phyloP scores from a whole-genome alignment of 768 basidiomycete species.

The Tricholomella constricta region DNA sequence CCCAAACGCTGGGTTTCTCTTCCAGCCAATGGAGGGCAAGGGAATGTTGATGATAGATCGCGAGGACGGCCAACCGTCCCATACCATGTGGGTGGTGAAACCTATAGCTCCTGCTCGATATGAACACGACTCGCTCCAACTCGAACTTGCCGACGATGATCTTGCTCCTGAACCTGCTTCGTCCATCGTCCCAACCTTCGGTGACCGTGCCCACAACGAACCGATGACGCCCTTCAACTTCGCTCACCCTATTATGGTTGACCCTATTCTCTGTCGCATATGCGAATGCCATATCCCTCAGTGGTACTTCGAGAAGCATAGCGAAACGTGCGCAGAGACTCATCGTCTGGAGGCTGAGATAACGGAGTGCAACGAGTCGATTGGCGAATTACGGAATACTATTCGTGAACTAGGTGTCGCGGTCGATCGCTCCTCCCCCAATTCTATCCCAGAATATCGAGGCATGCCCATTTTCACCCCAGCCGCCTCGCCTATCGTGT shows the following conservation, averaged over 20 bases:
- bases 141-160: constrained; percentile 55
- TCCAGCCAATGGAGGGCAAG: constrained; percentile 93
- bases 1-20: constrained; percentile 53
- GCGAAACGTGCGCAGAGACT: constrained; percentile 96
- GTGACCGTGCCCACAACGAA: constrained; percentile 38
- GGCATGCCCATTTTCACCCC: constrained; percentile 84
- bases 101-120: constrained; percentile 73
- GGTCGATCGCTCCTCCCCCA: constrained; percentile 75
- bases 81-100: constrained; percentile 98
- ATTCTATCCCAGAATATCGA: constrained; percentile 74
- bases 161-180: constrained; percentile 44
- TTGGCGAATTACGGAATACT: constrained; percentile 82
- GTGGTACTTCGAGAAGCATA: constrained; percentile 99
- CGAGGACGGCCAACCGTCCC: constrained; percentile 82
- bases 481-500: constrained; percentile 67
- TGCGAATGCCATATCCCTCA: constrained; percentile 96
- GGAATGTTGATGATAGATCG: constrained; percentile 99
- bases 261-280: constrained; percentile 92
- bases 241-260: constrained; percentile 73
- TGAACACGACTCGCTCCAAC: constrained; percentile 64
- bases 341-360: constrained; percentile 97
- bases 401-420: constrained; percentile 76
- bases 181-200: constrained; percentile 38
- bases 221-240: constrained; percentile 75
- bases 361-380: constrained; percentile 88